phyloP scores from a whole-genome alignment of 2,329 filamentous ascomycete species.

The Westerdykella ornata region DNA sequence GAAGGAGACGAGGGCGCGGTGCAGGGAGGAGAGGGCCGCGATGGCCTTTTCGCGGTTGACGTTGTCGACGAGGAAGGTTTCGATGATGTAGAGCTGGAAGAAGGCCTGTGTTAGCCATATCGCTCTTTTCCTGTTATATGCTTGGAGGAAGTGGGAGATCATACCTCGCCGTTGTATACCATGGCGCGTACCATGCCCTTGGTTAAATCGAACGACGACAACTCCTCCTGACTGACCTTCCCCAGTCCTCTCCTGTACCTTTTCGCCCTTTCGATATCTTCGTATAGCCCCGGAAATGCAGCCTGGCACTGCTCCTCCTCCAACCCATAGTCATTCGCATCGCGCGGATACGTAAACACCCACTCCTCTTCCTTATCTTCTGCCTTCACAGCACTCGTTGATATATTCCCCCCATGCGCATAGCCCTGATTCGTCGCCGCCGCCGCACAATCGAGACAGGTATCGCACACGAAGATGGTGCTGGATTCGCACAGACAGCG shows the following conservation, averaged over 20 bases:
- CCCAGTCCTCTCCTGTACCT: slow-evolving; percentile 18
- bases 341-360: slow-evolving; percentile 25
- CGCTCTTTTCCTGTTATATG: not conserved
- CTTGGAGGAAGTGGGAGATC: not conserved
- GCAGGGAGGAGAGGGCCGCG: slow-evolving; percentile 23
- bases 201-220: slow-evolving; percentile 23
- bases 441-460: slow-evolving; percentile 26
- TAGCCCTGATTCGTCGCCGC: slow-evolving; percentile 15
- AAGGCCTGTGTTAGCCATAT: not conserved
- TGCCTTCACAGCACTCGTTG: slow-evolving; percentile 3
- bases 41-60: slow-evolving; percentile 31
- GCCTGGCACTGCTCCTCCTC: slow-evolving; percentile 26
- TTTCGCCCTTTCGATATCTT: slow-evolving; percentile 26
- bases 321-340: slow-evolving; percentile 26
- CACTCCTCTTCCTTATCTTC: slow-evolving; percentile 14
- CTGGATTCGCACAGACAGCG: slow-evolving; percentile 30
- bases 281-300: slow-evolving; percentile 28
- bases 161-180: slow-evolving; percentile 25
- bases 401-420: not conserved
- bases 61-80: slow-evolving; percentile 31
- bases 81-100: slow-evolving; percentile 25
- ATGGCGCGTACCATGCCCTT: slow-evolving; percentile 32
- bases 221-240: slow-evolving; percentile 22
- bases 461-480: slow-evolving; percentile 27
- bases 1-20: slow-evolving; percentile 25